Conservation (phyloP, 495 filamentous ascomycete species). For the Trichoderma erinaceum region DNA sequence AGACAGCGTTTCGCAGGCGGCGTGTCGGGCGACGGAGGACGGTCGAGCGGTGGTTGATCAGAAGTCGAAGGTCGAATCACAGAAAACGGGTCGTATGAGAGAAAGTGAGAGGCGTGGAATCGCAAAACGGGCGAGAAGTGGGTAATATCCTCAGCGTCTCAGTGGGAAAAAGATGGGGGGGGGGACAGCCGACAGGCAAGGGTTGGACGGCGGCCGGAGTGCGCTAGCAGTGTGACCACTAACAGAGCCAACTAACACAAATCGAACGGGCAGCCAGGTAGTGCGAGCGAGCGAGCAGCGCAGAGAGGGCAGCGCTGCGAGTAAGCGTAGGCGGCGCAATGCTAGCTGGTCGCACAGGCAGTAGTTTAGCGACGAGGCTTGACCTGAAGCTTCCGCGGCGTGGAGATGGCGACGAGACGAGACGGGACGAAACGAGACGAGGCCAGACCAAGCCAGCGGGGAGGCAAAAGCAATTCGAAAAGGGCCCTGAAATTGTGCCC, state of each 20-base stretch:
- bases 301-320: too few species aligned
- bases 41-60: background rate
- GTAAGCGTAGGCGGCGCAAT: background rate
- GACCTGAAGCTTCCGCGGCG: background rate
- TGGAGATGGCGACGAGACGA: too few species aligned
- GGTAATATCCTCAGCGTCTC: conserved; percentile 16
- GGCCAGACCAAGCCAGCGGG: background rate
- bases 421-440: background rate
- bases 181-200: background rate
- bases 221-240: conserved; percentile 12
- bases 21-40: background rate
- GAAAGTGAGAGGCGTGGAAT: background rate
- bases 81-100: conserved; percentile 11
- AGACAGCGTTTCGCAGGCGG: conserved; percentile 14
- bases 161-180: conserved; percentile 17
- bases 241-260: background rate
- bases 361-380: background rate
- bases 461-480: background rate
- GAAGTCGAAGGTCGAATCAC: background rate
- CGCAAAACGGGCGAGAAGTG: conserved; percentile 13
- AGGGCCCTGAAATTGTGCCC: background rate
- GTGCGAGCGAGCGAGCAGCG: background rate
- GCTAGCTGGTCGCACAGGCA: background rate
- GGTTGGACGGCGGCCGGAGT: conserved; percentile 15
- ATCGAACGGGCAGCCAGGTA: background rate